These are phyloP conservation scores for Cylindrotheca fusiformis DNA, from an alignment of 108 stramenopile species.

Conservation along the genomic window DNA sequence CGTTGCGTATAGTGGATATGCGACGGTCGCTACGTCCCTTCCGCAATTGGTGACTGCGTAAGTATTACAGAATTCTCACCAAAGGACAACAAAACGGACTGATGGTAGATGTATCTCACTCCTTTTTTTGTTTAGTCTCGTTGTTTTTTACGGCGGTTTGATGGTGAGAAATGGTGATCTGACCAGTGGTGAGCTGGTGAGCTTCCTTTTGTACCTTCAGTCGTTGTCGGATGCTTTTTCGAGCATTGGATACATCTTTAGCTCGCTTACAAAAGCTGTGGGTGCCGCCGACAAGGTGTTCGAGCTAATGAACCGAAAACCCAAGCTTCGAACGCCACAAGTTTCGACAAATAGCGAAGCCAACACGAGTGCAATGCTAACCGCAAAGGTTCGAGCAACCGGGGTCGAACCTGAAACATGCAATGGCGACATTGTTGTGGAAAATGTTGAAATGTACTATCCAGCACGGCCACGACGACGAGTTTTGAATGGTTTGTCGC, in stretches of 20 bases:
- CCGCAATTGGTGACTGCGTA: slow-evolving; percentile 73
- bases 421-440: slow-evolving; percentile 38
- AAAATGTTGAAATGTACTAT: slow-evolving; percentile 56
- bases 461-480: slow-evolving; percentile 56
- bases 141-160: slow-evolving; percentile 79
- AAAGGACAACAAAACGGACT: neutral
- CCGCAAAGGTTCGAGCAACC: slow-evolving; percentile 22
- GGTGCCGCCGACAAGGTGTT: slow-evolving; percentile 85
- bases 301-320: slow-evolving; percentile 62
- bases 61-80: neutral
- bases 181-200: slow-evolving; percentile 58
- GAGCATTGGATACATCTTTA: slow-evolving; percentile 58
- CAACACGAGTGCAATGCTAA: neutral
- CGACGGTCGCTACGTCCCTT: slow-evolving; percentile 53
- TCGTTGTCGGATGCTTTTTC: slow-evolving; percentile 56
- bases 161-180: slow-evolving; percentile 53
- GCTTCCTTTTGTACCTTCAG: slow-evolving; percentile 61
- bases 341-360: neutral
- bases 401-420: slow-evolving; percentile 43
- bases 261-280: slow-evolving; percentile 54
- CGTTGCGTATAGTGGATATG: slow-evolving; percentile 67
- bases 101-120: neutral
- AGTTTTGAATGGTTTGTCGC: slow-evolving; percentile 48
- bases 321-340: slow-evolving; percentile 14
- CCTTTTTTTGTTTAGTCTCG: neutral